Evolutionary conservation across 192 early-diverging fungal species (phyloP).

Genomic region (Rhizophlyctis rosea): DNA sequence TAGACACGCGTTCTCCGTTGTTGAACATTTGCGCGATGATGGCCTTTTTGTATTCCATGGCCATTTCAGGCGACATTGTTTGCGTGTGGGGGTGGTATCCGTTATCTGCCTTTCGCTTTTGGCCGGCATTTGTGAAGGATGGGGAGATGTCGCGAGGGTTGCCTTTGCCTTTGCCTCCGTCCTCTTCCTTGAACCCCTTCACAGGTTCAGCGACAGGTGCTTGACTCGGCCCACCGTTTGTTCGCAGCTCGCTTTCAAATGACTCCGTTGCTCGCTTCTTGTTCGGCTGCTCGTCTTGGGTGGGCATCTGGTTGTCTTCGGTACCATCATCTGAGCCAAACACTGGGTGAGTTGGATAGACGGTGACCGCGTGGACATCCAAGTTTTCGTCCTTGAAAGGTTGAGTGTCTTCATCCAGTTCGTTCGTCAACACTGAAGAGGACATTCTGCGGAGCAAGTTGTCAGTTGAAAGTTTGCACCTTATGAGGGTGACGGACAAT

Average conservation of each 20-base stretch:
- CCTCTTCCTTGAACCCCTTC: neutral
- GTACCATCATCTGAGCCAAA: constrained; percentile 17
- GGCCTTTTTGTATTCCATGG: constrained; percentile 7
- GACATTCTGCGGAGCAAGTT: constrained; percentile 20
- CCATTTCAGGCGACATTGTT: neutral
- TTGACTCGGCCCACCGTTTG: neutral
- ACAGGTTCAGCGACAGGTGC: neutral
- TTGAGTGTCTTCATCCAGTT: constrained; percentile 20
- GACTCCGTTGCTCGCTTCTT: neutral
- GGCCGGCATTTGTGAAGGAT: neutral
- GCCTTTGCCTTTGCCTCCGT: neutral
- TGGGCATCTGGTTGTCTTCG: neutral
- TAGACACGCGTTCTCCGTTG: constrained; percentile 13
- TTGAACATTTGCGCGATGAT: constrained; percentile 29
- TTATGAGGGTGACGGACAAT: too few species aligned
- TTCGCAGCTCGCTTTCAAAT: neutral
- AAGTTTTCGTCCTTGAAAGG: constrained; percentile 66
- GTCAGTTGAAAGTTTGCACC: neutral
- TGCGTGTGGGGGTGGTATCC: neutral
- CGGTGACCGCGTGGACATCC: constrained; percentile 58
- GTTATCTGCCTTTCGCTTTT: constrained; percentile 9
- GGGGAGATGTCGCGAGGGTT: neutral
- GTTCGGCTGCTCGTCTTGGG: neutral
- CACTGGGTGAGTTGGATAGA: too few species aligned
- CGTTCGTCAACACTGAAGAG: constrained; percentile 17